Evolutionary conservation across 192 early-diverging fungal species (phyloP).

Genomic region (Dissophora globulifera): DNA sequence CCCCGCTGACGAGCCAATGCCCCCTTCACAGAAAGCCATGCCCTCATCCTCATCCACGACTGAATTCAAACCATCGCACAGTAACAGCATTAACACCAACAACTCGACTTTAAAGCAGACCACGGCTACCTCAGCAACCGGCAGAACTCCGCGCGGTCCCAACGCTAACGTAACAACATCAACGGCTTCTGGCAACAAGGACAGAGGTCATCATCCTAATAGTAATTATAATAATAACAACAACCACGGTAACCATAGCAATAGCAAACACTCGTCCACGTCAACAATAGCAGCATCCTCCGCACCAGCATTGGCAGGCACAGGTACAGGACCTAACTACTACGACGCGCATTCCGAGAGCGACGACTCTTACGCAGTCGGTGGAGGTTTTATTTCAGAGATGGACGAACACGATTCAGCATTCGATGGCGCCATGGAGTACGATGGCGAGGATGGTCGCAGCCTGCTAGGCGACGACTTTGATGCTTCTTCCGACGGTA

Average conservation of each 20-base stretch:
- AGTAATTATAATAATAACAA: too few species aligned
- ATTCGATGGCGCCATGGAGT: slow-evolving; percentile 50
- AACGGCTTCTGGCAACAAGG: slow-evolving; percentile 21
- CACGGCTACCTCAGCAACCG: slow-evolving; percentile 3
- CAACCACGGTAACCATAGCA: too few species aligned
- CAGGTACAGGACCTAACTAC: neutral
- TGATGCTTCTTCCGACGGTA: slow-evolving; percentile 51
- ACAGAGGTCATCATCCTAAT: too few species aligned
- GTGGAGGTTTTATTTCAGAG: slow-evolving; percentile 46
- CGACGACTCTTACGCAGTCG: slow-evolving; percentile 36
- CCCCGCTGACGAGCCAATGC: slow-evolving; percentile 17
- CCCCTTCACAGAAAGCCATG: slow-evolving; percentile 31
- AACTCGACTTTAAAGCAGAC: neutral
- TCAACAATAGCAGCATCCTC: too few species aligned
- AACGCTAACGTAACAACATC: neutral
- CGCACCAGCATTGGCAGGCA: slow-evolving; percentile 16
- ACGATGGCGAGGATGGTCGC: slow-evolving; percentile 47
- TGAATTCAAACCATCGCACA: slow-evolving; percentile 22
- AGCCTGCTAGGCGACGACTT: slow-evolving; percentile 49
- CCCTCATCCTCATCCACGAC: slow-evolving; percentile 16
- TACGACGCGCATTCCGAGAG: slow-evolving; percentile 33
- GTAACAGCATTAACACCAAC: slow-evolving; percentile 6
- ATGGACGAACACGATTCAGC: slow-evolving; percentile 53
- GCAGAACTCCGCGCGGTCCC: slow-evolving; percentile 6
- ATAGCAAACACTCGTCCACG: too few species aligned